phyloP scores from a whole-genome alignment of 495 filamentous ascomycete species.

The Rusavskia elegans region DNA sequence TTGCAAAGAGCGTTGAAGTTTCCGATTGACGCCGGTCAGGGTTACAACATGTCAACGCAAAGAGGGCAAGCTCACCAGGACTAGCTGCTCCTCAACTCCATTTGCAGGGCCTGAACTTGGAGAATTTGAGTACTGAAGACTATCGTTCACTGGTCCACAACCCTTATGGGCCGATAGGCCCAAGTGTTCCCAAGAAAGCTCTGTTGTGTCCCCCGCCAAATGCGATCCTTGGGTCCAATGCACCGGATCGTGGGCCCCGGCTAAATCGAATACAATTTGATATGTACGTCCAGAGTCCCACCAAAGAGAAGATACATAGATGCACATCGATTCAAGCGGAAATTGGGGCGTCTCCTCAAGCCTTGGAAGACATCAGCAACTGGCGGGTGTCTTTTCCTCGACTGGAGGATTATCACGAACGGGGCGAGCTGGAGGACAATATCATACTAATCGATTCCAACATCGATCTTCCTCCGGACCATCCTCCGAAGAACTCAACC shows the following conservation, averaged over 20 bases:
- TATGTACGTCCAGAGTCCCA: conserved; percentile 33
- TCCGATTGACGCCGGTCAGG: conserved; percentile 4
- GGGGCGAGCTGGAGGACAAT: conserved; percentile 25
- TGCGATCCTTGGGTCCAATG: conserved; percentile 22
- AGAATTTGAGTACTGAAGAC: neutral
- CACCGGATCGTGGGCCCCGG: conserved; percentile 15
- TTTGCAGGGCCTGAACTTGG: neutral
- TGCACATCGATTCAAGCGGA: conserved; percentile 31
- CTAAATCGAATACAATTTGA: conserved; percentile 32
- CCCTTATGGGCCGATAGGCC: neutral
- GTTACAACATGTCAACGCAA: conserved; percentile 8
- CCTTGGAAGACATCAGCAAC: conserved; percentile 24
- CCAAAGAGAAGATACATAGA: conserved; percentile 26
- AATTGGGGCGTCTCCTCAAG: conserved; percentile 23
- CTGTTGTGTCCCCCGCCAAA: conserved; percentile 15
- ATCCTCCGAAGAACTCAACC: conserved; percentile 24
- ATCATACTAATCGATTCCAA: conserved; percentile 34
- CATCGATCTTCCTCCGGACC: conserved; percentile 29
- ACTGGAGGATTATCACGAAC: conserved; percentile 22
- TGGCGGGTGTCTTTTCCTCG: conserved; percentile 34
- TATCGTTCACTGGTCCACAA: neutral
- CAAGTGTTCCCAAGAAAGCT: neutral
- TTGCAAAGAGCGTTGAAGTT: neutral
- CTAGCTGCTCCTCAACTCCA: neutral
- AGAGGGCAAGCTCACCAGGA: neutral